Evolutionary conservation across 306 rosid species (phyloP).

Genomic region (Prunus kanzakura): DNA sequence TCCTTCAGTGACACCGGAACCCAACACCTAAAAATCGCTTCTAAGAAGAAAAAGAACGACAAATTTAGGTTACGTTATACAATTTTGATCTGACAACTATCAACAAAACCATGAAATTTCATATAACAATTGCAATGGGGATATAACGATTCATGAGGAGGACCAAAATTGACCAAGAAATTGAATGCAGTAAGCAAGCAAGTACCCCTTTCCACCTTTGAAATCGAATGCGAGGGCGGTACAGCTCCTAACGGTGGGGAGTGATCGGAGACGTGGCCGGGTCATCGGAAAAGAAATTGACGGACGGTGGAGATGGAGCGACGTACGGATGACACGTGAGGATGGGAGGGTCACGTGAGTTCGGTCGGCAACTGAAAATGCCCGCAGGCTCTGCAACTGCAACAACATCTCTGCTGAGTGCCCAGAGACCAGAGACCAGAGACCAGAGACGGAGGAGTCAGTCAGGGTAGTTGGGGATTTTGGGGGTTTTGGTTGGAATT

Average conservation of each 20-base stretch:
- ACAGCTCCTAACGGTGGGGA: slow-evolving; percentile 26
- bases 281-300: slow-evolving; percentile 21
- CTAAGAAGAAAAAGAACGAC: not conserved
- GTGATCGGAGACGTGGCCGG: slow-evolving; percentile 35
- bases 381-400: slow-evolving; percentile 22
- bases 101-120: not conserved
- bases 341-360: slow-evolving; percentile 21
- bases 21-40: too few relatives aligned
- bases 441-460: not conserved
- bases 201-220: slow-evolving; percentile 59
- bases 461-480: not conserved
- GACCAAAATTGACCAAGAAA: not conserved
- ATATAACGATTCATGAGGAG: not conserved
- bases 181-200: not conserved
- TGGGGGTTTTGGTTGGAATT: not conserved
- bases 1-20: too few relatives aligned
- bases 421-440: not conserved
- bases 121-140: not conserved
- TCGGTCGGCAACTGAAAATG: slow-evolving; percentile 29
- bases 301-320: slow-evolving; percentile 21
- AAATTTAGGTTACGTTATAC: not conserved
- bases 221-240: slow-evolving; percentile 31
- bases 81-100: not conserved
- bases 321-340: slow-evolving; percentile 15
- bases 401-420: slow-evolving; percentile 31